Evolutionary conservation across 768 basidiomycete species (phyloP).

Genomic region (Lactarius tabidus): DNA sequence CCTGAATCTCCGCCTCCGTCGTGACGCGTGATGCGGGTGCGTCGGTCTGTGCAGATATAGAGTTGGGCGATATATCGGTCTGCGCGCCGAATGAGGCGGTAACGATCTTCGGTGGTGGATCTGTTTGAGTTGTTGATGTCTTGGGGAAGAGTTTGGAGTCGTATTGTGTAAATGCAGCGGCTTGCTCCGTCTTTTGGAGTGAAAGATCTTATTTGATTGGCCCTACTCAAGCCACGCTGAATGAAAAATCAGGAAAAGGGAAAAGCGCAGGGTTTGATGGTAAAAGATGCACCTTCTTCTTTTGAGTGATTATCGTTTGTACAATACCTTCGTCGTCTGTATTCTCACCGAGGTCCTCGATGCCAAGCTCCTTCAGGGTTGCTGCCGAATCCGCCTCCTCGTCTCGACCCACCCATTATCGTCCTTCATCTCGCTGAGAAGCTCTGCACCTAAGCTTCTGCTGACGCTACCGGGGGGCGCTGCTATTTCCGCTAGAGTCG

Average conservation of each 20-base stretch:
- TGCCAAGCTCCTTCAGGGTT: slow-evolving; percentile 34
- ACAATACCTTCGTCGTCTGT: slow-evolving; percentile 72
- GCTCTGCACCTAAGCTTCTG: slow-evolving; percentile 71
- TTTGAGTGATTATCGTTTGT: slow-evolving; percentile 86
- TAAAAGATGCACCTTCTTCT: slow-evolving; percentile 60
- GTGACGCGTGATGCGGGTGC: slow-evolving; percentile 30
- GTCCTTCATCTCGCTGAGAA: slow-evolving; percentile 58
- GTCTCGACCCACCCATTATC: slow-evolving; percentile 37
- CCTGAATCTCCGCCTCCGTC: slow-evolving; percentile 62
- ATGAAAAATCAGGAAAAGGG: background rate
- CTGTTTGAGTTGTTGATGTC: slow-evolving; percentile 54
- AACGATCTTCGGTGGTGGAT: slow-evolving; percentile 48
- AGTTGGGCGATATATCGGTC: slow-evolving; percentile 32
- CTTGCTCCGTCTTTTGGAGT: slow-evolving; percentile 66
- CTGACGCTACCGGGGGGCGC: slow-evolving; percentile 56
- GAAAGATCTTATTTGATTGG: slow-evolving; percentile 43
- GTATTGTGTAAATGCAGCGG: slow-evolving; percentile 69
- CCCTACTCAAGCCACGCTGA: slow-evolving; percentile 49
- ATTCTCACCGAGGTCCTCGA: slow-evolving; percentile 44
- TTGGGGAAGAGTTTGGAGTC: slow-evolving; percentile 51
- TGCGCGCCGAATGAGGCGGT: slow-evolving; percentile 51
- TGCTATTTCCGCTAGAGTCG: slow-evolving; percentile 44
- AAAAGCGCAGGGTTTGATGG: background rate
- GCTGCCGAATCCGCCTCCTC: slow-evolving; percentile 37
- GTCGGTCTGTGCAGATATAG: slow-evolving; percentile 30